Evolutionary conservation across 164 flowering plant genomes (phyloP), one percentile per base, ranked within the genome.

Genomic region (Magnolia sinica): DNA sequence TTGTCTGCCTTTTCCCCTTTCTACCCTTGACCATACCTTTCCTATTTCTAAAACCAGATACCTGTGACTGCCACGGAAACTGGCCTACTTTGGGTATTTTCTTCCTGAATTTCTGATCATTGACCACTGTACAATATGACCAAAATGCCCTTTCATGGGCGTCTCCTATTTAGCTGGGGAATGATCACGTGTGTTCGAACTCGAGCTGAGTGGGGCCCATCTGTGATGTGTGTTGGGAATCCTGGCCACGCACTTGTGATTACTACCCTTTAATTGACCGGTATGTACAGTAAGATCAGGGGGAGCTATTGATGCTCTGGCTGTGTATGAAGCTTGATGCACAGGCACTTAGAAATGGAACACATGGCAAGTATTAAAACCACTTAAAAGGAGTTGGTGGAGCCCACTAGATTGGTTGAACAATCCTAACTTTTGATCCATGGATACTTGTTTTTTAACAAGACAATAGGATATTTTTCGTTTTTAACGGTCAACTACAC

Each of bases 21-120:
- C n/a, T 68, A 16, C 61, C 61, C 73, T 52, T 72, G 74, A 72
- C 74, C 74, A 72, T 52, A 72, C 31, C 74, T 72, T 72, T 72
- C 74, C 9, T 23, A 4, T 20, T 72, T 72, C 74, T 64, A 49
- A 72, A 72, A 72, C 74, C 10, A 13, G 74, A 5, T 8, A 4
- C 8, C 50, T 37, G 50, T 70, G 73, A 45, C 10, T 7, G 50
- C 50, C 50, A 45, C 20, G 8, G 19, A 45, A 70, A 70, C 50
- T 8, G 68, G 10, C 68, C 68, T 9, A 11, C 10, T 64, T 64
- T n/a, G 68, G 68, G 68, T 9, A 64, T 64, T 64, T 64, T 22
- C 24, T n/a, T 29, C 19, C 45, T 37, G 45, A 37, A 37, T 37
- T 37, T 68, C 50, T 19, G 18, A 16, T 19, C 51, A 13, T 68